phyloP scores from a whole-genome alignment of 2,329 filamentous ascomycete species.

The Microdochium bolleyi region DNA sequence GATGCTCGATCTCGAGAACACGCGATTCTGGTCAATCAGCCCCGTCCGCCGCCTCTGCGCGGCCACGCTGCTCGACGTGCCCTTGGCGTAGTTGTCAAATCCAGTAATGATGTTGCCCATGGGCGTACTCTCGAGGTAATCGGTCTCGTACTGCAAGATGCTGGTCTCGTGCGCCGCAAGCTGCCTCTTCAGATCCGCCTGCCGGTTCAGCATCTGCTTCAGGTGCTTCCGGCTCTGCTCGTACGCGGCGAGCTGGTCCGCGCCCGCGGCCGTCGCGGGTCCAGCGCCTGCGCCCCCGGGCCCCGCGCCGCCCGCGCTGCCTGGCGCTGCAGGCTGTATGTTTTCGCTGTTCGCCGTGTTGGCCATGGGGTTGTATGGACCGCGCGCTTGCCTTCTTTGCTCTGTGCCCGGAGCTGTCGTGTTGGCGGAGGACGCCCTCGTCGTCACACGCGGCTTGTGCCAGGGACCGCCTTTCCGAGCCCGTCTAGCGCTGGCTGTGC shows the following conservation, averaged over 20 bases:
- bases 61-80: constrained; percentile 50
- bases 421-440: too few species aligned
- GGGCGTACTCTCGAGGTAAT: constrained; percentile 85
- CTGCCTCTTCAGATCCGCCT: background rate
- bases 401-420: too few species aligned
- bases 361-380: background rate
- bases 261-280: background rate
- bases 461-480: too few species aligned
- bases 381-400: background rate
- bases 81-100: constrained; percentile 98
- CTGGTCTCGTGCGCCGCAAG: constrained; percentile 58
- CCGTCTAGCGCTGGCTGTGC: too few species aligned
- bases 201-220: background rate
- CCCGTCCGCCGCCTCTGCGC: constrained; percentile 57
- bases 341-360: background rate
- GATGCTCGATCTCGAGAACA: constrained; percentile 62
- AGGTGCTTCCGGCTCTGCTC: background rate
- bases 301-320: background rate
- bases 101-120: constrained; percentile 94
- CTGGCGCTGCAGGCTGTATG: background rate
- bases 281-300: background rate
- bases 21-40: constrained; percentile 61
- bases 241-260: background rate
- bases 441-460: too few species aligned
- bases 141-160: constrained; percentile 75